phyloP scores from a whole-genome alignment of 495 filamentous ascomycete species.

The Aspergillus avenaceus region DNA sequence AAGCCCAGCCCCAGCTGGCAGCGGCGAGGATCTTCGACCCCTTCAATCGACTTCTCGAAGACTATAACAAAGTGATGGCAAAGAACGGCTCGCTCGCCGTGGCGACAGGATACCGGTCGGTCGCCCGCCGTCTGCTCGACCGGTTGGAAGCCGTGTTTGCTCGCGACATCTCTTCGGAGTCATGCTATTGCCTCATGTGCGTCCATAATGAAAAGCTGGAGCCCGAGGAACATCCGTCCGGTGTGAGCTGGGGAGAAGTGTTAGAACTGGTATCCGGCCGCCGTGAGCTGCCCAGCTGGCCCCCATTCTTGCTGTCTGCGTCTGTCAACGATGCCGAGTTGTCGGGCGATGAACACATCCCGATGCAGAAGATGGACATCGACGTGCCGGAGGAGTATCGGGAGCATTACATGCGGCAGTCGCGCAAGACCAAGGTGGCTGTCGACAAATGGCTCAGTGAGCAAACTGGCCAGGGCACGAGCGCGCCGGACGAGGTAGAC shows the following conservation, averaged over 20 bases:
- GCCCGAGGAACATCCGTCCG: constrained; percentile 50
- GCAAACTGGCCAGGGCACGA: constrained; percentile 66
- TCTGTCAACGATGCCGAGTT: constrained; percentile 51
- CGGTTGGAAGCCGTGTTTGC: constrained; percentile 91
- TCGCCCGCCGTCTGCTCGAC: constrained; percentile 90
- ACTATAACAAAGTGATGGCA: constrained; percentile 74
- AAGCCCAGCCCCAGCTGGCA: constrained; percentile 29
- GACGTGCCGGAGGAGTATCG: constrained; percentile 89
- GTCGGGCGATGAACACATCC: constrained; percentile 46
- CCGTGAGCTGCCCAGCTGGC: constrained; percentile 80
- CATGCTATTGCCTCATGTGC: constrained; percentile 78
- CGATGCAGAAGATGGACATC: constrained; percentile 81
- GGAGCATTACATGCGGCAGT: constrained; percentile 83
- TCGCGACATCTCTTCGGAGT: constrained; percentile 78
- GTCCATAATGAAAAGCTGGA: constrained; percentile 50
- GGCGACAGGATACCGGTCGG: constrained; percentile 89
- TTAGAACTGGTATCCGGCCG: constrained; percentile 88
- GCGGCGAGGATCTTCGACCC: constrained; percentile 72
- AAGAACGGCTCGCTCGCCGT: constrained; percentile 89
- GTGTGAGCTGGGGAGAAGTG: constrained; percentile 95
- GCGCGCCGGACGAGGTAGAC: constrained; percentile 79
- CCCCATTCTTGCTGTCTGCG: constrained; percentile 69
- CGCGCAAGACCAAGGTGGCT: constrained; percentile 74
- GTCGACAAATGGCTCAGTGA: constrained; percentile 83
- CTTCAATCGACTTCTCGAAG: constrained; percentile 74